Conservation (phyloP, 2,329 filamentous ascomycete genomes). For the Periconia sp. region DNA sequence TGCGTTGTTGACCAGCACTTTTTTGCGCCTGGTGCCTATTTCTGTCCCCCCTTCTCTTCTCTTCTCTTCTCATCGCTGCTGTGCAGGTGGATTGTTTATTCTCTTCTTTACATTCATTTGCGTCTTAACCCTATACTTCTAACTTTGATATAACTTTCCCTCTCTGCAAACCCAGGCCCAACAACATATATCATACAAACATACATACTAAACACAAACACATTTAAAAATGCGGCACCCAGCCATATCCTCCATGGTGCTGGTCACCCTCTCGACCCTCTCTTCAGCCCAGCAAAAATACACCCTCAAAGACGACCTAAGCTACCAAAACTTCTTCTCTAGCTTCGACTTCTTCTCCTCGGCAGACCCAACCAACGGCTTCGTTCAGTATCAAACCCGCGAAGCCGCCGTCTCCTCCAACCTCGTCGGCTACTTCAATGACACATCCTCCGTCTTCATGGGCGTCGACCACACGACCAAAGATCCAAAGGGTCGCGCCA, state of each 20-base stretch:
- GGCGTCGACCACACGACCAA: conserved; percentile 46
- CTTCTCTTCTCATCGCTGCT: background rate
- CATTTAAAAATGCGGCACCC: conserved; percentile 1
- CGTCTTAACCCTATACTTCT: background rate
- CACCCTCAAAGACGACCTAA: conserved; percentile 28
- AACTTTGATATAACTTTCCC: background rate
- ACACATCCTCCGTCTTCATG: conserved; percentile 32
- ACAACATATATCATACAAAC: background rate
- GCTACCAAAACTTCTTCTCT: conserved; percentile 35
- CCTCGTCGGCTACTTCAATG: conserved; percentile 21
- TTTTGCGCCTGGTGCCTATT: background rate
- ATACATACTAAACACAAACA: background rate
- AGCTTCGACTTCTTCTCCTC: conserved; percentile 34
- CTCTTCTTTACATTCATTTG: background rate
- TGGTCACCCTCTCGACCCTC: background rate
- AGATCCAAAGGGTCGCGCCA: conserved; percentile 26
- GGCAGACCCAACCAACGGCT: conserved; percentile 32
- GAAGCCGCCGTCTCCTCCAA: conserved; percentile 13
- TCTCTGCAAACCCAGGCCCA: no score
- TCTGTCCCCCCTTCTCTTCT: background rate
- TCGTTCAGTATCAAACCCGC: conserved; percentile 30
- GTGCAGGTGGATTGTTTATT: background rate
- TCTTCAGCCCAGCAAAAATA: conserved; percentile 11
- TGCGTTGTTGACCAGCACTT: background rate
- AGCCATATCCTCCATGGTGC: background rate